Percentiles rank a stretch among this genome's conserved stretches.
These are phyloP conservation scores for Cercospora sp. DNA, from an alignment of 2,329 filamentous ascomycete genomes.

Conservation along the genomic window DNA sequence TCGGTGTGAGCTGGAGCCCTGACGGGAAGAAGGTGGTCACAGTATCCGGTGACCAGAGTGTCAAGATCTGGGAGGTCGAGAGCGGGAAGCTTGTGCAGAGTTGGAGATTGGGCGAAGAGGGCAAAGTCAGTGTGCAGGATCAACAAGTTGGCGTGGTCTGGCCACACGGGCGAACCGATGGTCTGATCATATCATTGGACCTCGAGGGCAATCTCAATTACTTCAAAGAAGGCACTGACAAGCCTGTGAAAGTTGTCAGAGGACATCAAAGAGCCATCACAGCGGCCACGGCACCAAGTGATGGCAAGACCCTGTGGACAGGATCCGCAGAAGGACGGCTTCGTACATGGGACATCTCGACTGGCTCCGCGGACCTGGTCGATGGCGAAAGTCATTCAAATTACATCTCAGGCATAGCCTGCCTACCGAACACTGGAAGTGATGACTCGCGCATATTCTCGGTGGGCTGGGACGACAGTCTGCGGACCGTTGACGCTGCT, in stretches of 20 bases:
- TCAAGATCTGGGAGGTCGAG: constrained; percentile 91
- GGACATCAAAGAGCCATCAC: constrained; percentile 93
- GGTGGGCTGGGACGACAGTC: constrained; percentile 90
- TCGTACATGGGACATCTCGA: constrained; percentile 76
- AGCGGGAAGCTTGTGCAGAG: constrained; percentile 73
- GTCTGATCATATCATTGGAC: constrained; percentile 85
- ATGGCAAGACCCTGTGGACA: constrained; percentile 71
- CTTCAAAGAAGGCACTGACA: constrained; percentile 68
- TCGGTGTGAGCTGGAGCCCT: constrained; percentile 83
- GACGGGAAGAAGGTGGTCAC: constrained; percentile 87
- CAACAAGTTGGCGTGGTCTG: constrained; percentile 96
- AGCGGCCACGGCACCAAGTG: constrained; percentile 62
- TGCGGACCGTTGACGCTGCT: constrained; percentile 74
- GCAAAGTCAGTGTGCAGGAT: constrained; percentile 68
- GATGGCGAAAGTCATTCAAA: constrained; percentile 83
- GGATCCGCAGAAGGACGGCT: constrained; percentile 91
- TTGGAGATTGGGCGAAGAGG: constrained; percentile 81
- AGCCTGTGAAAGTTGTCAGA: constrained; percentile 71
- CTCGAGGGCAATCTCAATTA: constrained; percentile 90
- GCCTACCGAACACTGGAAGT: constrained; percentile 44
- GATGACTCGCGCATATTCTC: constrained; percentile 65
- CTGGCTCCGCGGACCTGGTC: constrained; percentile 67
- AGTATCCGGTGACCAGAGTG: constrained; percentile 89
- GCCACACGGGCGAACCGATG: constrained; percentile 78
- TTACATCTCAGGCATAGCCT: constrained; percentile 75